Conservation (phyloP, 2,329 filamentous ascomycete species). For the Dothideomycetes sp. region DNA sequence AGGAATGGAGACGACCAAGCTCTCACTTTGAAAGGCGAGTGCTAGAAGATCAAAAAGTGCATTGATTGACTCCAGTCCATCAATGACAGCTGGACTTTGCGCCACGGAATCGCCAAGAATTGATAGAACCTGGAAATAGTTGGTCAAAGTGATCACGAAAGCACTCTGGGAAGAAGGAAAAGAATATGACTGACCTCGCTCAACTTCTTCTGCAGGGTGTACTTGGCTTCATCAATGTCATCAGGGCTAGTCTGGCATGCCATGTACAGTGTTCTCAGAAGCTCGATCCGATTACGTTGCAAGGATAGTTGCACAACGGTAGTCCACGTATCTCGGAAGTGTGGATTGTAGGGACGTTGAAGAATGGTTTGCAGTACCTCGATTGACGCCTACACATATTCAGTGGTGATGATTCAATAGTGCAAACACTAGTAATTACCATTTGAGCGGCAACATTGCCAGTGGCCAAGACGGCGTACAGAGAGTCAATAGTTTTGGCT, state of each 20-base stretch:
- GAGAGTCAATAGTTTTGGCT: conserved; percentile 56
- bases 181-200: conserved; percentile 55
- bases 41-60: conserved; percentile 72
- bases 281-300: conserved; percentile 17
- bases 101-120: conserved; percentile 77
- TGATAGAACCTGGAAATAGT: conserved; percentile 57
- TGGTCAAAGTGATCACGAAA: no score
- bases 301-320: conserved; percentile 17
- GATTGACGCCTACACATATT: conserved; percentile 42
- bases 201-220: conserved; percentile 84
- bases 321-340: conserved; percentile 48
- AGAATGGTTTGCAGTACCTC: conserved; percentile 26
- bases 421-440: conserved; percentile 34
- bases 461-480: conserved; percentile 61
- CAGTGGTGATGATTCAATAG: conserved; percentile 9
- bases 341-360: conserved; percentile 44
- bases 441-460: conserved; percentile 63
- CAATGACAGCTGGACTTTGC: conserved; percentile 52
- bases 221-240: conserved; percentile 83
- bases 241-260: conserved; percentile 34
- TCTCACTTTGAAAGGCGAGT: conserved; percentile 69
- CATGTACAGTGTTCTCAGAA: conserved; percentile 20
- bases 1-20: conserved; percentile 86
- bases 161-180: conserved; percentile 3
- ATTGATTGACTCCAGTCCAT: conserved; percentile 57